phyloP scores from a whole-genome alignment of 306 rosid species.

The Lithocarpus polystachyus region DNA sequence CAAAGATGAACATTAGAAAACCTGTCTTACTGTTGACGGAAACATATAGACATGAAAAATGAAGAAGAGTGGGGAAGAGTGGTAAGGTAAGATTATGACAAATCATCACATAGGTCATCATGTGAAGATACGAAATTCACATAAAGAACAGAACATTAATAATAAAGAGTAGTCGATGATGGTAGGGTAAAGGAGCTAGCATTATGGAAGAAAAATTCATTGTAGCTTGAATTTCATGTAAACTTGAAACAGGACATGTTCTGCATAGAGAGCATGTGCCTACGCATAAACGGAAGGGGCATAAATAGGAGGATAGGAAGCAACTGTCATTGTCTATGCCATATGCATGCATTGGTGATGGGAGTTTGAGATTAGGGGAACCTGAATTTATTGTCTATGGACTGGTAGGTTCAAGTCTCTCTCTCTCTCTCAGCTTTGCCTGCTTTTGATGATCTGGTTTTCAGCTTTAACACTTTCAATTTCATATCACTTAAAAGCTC shows the following conservation, averaged over 20 bases:
- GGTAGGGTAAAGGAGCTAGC: slow-evolving; percentile 52
- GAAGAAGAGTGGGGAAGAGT: slow-evolving; percentile 13
- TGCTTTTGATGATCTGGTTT: slow-evolving; percentile 41
- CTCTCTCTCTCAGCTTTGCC: slow-evolving; percentile 22
- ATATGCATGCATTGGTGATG: slow-evolving; percentile 44
- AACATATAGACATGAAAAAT: not conserved
- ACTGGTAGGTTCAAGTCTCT: slow-evolving; percentile 18
- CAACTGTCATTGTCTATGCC: slow-evolving; percentile 82
- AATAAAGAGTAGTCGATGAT: slow-evolving; percentile 34
- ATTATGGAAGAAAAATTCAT: slow-evolving; percentile 31
- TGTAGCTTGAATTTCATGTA: slow-evolving; percentile 38
- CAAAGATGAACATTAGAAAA: not conserved
- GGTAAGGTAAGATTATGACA: slow-evolving; percentile 49
- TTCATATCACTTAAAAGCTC: slow-evolving; percentile 28
- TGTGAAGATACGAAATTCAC: slow-evolving; percentile 45
- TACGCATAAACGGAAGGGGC: slow-evolving; percentile 58
- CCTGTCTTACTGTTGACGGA: not conserved
- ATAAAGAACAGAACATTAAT: slow-evolving; percentile 21
- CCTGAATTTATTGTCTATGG: slow-evolving; percentile 64
- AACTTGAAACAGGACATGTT: slow-evolving; percentile 68
- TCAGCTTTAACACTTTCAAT: slow-evolving; percentile 33
- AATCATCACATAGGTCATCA: slow-evolving; percentile 41
- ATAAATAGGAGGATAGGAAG: slow-evolving; percentile 52
- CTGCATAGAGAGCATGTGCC: slow-evolving; percentile 64
- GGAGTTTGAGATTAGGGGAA: slow-evolving; percentile 45